Evolutionary conservation across 345 rosid species (phyloP).

Genomic region (Garcia nutans): DNA sequence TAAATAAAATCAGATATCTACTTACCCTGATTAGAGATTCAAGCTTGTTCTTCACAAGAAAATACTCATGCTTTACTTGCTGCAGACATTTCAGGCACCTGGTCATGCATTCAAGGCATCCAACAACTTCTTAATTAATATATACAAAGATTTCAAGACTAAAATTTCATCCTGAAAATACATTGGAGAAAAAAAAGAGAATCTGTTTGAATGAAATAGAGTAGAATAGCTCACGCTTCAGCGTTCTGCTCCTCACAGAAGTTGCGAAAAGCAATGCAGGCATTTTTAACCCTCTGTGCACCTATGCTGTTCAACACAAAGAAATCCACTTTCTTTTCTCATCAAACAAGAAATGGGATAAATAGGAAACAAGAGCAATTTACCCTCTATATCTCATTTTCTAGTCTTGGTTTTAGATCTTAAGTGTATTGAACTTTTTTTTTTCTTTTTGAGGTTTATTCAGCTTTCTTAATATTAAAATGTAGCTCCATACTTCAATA

Average conservation of each 20-base stretch:
- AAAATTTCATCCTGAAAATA: neutral
- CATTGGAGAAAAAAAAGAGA: neutral
- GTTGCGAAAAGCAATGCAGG: constrained; percentile 76
- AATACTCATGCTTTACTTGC: constrained; percentile 80
- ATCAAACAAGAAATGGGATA: constrained; percentile 5
- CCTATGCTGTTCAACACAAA: constrained; percentile 69
- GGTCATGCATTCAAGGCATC: constrained; percentile 12
- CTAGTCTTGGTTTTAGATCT: constrained; percentile 13
- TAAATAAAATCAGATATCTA: neutral
- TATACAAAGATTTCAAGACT: neutral
- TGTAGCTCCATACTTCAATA: neutral
- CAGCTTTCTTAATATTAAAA: neutral
- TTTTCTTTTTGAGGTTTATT: neutral
- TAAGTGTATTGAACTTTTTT: neutral
- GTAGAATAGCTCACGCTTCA: constrained; percentile 56
- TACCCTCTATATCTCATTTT: neutral
- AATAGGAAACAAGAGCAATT: neutral
- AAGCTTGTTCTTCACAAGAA: constrained; percentile 68
- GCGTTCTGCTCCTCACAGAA: constrained; percentile 75
- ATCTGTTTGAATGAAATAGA: neutral
- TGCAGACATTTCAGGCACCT: constrained; percentile 85
- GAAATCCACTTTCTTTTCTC: constrained; percentile 13
- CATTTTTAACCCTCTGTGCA: constrained; percentile 80
- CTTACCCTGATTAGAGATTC: constrained; percentile 73
- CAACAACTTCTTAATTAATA: neutral